These are phyloP conservation scores for Penicillium bialowiezense DNA, from an alignment of 495 filamentous ascomycete species.

Conservation along the genomic window DNA sequence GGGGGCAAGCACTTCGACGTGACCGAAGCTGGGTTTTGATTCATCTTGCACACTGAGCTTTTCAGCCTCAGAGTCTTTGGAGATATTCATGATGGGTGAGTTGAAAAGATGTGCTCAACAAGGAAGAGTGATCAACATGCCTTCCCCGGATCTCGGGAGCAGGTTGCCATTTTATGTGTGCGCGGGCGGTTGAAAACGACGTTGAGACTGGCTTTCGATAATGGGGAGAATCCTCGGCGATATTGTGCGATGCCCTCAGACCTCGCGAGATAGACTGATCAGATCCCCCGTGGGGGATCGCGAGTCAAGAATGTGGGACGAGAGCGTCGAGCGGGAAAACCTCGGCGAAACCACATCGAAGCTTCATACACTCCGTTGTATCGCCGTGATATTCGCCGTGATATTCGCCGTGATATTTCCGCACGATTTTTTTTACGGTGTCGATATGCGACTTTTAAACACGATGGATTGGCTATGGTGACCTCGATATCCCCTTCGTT, in stretches of 20 bases:
- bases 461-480: too few relatives aligned
- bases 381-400: background rate
- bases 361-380: conserved; percentile 1
- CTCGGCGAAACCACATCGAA: conserved; percentile 5
- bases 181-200: background rate
- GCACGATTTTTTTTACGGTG: too few relatives aligned
- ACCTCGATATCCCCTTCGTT: too few relatives aligned
- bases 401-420: background rate
- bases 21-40: background rate
- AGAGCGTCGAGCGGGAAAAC: background rate
- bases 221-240: too few relatives aligned
- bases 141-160: too few relatives aligned
- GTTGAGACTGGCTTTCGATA: background rate
- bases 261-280: too few relatives aligned
- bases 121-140: too few relatives aligned
- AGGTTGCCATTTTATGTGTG: conserved; percentile 5
- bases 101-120: too few relatives aligned
- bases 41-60: background rate
- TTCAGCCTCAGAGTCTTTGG: background rate
- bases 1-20: background rate
- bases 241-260: too few relatives aligned
- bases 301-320: background rate
- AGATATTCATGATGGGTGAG: background rate
- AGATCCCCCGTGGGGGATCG: background rate
- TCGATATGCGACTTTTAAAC: too few relatives aligned